Percentiles rank a stretch among this genome's conserved stretches.
Conservation (phyloP, 2,329 filamentous ascomycete species). For the Colletotrichum coccodes region DNA sequence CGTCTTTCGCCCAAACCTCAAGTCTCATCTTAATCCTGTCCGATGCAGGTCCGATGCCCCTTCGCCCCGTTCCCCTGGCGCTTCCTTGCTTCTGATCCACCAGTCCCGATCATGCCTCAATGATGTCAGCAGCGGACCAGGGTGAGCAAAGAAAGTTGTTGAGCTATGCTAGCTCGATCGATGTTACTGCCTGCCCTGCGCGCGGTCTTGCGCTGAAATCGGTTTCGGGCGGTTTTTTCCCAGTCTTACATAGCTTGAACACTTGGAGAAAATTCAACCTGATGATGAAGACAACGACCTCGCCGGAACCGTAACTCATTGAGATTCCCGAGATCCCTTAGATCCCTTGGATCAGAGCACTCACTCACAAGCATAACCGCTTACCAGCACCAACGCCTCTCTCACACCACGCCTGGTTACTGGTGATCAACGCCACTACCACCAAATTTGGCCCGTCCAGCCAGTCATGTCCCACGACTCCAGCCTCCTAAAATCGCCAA, state of each 20-base stretch:
- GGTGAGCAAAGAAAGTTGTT: conserved; percentile 28
- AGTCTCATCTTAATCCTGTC: neutral
- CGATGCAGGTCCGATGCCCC: neutral
- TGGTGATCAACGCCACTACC: conserved; percentile 19
- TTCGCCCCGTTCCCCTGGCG: conserved; percentile 3
- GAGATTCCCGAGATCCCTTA: too few relatives aligned
- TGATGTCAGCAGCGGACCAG: conserved; percentile 32
- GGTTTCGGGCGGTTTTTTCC: neutral
- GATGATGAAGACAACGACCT: conserved; percentile 6
- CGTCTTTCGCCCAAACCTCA: neutral
- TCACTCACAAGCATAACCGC: neutral
- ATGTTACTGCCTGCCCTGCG: conserved; percentile 22
- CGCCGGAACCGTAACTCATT: conserved; percentile 12
- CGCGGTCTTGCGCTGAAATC: conserved; percentile 5
- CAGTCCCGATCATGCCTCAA: conserved; percentile 28
- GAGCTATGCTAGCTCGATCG: conserved; percentile 8
- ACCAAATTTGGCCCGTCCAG: conserved; percentile 1
- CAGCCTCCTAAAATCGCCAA: conserved; percentile 15
- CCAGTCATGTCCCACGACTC: conserved; percentile 26
- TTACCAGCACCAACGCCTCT: neutral
- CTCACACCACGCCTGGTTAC: neutral
- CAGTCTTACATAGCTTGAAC: neutral
- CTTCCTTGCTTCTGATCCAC: conserved; percentile 24
- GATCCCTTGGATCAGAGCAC: neutral
- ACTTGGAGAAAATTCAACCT: neutral